phyloP scores from a whole-genome alignment of 2,329 filamentous ascomycete species.

The Hypoxylon sp. region DNA sequence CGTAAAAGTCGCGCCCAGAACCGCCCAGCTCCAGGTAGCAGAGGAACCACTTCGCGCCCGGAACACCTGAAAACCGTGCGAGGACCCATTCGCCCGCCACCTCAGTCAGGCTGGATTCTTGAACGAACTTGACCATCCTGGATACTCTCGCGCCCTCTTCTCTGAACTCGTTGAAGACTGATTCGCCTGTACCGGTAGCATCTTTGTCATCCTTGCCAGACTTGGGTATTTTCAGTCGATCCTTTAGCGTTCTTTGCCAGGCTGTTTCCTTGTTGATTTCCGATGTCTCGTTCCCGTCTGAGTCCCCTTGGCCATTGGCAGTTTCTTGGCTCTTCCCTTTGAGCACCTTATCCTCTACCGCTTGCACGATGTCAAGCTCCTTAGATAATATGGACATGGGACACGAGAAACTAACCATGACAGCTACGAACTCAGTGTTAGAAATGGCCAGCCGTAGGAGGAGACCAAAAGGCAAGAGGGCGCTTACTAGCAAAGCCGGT shows the following conservation, averaged over 20 bases:
- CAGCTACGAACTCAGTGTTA: conserved; percentile 13
- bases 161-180: conserved; percentile 22
- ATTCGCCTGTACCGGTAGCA: conserved; percentile 4
- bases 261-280: background rate
- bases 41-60: conserved; percentile 46
- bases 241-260: conserved; percentile 9
- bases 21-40: conserved; percentile 45
- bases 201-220: conserved; percentile 2
- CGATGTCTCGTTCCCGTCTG: conserved; percentile 22
- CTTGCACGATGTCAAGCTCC: conserved; percentile 44
- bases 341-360: conserved; percentile 40
- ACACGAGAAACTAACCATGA: conserved; percentile 44
- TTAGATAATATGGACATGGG: conserved; percentile 39
- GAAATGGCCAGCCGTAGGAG: background rate
- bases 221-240: background rate
- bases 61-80: conserved; percentile 43
- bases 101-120: conserved; percentile 39
- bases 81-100: conserved; percentile 48
- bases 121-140: conserved; percentile 44
- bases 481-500: conserved; percentile 41
- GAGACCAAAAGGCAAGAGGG: background rate
- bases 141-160: conserved; percentile 36
- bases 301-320: conserved; percentile 10
- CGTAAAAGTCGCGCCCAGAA: conserved; percentile 41
- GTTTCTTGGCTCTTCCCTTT: conserved; percentile 26